These are phyloP conservation scores for Solanum medicagineum DNA, from an alignment of 257 asterid genomes.

Conservation along the genomic window DNA sequence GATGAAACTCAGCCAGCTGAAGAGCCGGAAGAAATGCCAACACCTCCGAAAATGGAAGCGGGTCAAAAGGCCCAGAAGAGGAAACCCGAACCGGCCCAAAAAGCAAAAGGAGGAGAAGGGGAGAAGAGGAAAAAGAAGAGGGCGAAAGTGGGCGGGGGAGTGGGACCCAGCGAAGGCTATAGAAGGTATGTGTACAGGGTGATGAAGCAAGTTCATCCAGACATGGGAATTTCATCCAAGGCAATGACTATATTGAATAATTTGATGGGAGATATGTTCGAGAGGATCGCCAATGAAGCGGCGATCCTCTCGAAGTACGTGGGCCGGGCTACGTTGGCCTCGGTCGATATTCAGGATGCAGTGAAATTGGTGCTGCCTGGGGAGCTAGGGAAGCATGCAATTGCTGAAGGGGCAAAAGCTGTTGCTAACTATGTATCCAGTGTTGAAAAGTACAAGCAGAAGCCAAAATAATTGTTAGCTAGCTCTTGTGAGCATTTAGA, in stretches of 20 bases:
- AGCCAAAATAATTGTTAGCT: not conserved
- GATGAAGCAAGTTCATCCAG: constrained; percentile 90
- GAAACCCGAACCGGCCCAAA: constrained; percentile 12
- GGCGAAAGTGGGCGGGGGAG: constrained; percentile 19
- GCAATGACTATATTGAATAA: constrained; percentile 64
- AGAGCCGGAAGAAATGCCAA: constrained; percentile 15
- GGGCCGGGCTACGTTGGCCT: constrained; percentile 40
- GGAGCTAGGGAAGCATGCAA: constrained; percentile 71
- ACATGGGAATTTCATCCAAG: constrained; percentile 52
- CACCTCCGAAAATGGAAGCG: constrained; percentile 1
- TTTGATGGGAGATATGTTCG: constrained; percentile 70
- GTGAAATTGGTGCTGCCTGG: constrained; percentile 82
- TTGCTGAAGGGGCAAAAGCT: constrained; percentile 71
- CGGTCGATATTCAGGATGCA: constrained; percentile 73
- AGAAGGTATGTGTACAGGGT: constrained; percentile 55
- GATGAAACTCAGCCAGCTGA: constrained; percentile 24
- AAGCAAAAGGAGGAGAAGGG: not conserved
- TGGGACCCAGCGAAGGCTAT: constrained; percentile 25
- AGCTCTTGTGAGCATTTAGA: not conserved
- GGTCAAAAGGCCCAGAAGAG: constrained; percentile 1
- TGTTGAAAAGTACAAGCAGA: not conserved
- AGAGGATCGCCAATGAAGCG: constrained; percentile 62
- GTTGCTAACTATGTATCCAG: constrained; percentile 24
- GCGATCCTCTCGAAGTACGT: constrained; percentile 29
- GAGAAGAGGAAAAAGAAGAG: constrained; percentile 15